These are phyloP conservation scores for Pseudogymnoascus sp. DNA, from an alignment of 2,329 filamentous ascomycete genomes.

Conservation along the genomic window DNA sequence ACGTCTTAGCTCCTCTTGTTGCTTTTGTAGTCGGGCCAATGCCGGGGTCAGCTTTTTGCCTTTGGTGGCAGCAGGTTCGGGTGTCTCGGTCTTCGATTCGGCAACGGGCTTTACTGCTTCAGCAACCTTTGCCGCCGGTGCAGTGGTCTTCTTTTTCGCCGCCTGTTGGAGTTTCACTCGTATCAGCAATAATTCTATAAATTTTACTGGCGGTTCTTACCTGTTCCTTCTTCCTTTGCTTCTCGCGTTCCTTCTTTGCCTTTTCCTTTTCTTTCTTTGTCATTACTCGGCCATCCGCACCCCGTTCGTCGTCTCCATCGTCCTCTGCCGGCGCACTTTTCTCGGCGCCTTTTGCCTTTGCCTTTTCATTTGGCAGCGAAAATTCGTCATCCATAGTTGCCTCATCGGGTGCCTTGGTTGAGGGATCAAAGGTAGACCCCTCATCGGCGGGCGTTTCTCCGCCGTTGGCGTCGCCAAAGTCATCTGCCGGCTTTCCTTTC, in stretches of 20 bases:
- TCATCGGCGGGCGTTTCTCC: constrained; percentile 46
- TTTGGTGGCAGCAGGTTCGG: constrained; percentile 55
- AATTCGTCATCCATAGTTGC: constrained; percentile 81
- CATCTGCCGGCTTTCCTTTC: constrained; percentile 69
- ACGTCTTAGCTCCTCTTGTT: constrained; percentile 69
- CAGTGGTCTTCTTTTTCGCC: constrained; percentile 69
- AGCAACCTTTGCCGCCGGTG: constrained; percentile 46
- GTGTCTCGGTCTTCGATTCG: constrained; percentile 41
- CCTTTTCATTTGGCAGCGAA: constrained; percentile 66
- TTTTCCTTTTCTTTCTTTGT: constrained; percentile 99
- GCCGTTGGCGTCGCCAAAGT: constrained; percentile 55
- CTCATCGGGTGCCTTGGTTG: constrained; percentile 69
- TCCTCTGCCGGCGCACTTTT: constrained; percentile 38
- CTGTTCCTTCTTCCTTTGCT: constrained; percentile 97
- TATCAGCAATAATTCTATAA: constrained; percentile 11
- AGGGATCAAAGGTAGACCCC: constrained; percentile 34
- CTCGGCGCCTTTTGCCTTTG: constrained; percentile 53
- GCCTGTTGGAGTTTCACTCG: constrained; percentile 43
- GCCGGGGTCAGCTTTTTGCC: constrained; percentile 82
- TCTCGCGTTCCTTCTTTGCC: constrained; percentile 95
- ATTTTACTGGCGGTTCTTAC: constrained; percentile 38
- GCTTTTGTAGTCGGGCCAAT: constrained; percentile 66
- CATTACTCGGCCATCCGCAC: constrained; percentile 61
- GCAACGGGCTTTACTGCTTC: constrained; percentile 47
- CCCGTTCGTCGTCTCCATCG: constrained; percentile 46